A percentile compares a stretch with the other conserved stretches of the same genome.
phyloP scores from a whole-genome alignment of 805 yeast species.

The Martiniozyma abietophila region DNA sequence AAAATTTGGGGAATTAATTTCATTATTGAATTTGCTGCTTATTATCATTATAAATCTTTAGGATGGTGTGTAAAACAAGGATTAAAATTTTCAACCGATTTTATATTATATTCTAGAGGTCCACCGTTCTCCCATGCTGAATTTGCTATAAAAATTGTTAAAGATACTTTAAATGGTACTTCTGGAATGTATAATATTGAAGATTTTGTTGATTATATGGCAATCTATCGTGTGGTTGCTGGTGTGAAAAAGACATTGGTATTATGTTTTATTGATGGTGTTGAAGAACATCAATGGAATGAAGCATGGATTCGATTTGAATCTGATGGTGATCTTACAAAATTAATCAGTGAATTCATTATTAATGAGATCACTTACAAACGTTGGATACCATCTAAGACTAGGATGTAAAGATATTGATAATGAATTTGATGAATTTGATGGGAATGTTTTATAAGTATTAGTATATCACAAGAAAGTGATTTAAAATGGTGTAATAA shows the following conservation, averaged over 20 bases:
- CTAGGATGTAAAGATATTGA: conserved; percentile 56
- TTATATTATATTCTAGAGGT: conserved; percentile 74
- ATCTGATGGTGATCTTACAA: conserved; percentile 14
- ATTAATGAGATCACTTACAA: conserved; percentile 61
- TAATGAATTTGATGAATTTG: too few species aligned
- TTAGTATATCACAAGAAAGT: too few species aligned
- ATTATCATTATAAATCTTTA: conserved; percentile 76
- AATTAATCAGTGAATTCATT: conserved; percentile 30
- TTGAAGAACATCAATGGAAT: conserved; percentile 26
- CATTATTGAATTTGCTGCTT: conserved; percentile 54
- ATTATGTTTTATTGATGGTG: conserved; percentile 54
- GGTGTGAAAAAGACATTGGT: conserved; percentile 78
- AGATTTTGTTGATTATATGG: conserved; percentile 52
- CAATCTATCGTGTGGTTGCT: conserved; percentile 71
- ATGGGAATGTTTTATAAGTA: too few species aligned
- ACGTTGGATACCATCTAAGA: conserved; percentile 82
- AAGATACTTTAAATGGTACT: conserved; percentile 7
- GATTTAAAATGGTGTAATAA: too few species aligned
- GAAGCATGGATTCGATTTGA: conserved; percentile 10
- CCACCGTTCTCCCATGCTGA: conserved; percentile 97
- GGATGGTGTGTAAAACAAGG: conserved; percentile 97
- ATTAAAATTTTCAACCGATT: conserved; percentile 86
- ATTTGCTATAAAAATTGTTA: conserved; percentile 41
- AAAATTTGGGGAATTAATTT: conserved; percentile 9
- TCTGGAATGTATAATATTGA: neutral